A percentile compares a stretch with the other conserved stretches of the same genome.
Conservation (phyloP, 495 filamentous ascomycete genomes). For the Aspergillus nidulans region DNA sequence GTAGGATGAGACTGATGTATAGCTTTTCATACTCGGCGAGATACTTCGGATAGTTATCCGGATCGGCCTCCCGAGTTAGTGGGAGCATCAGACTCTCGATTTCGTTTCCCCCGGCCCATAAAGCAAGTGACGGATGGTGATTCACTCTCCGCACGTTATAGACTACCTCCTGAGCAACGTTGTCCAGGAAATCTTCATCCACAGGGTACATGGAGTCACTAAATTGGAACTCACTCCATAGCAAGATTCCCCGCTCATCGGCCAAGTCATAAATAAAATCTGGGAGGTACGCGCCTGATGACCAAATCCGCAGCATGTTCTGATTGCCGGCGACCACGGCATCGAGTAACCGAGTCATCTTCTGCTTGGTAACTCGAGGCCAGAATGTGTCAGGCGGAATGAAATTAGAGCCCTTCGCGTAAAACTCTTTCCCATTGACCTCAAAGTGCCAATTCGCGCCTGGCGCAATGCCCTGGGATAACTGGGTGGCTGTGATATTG, state of each 20-base stretch:
- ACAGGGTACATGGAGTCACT: constrained; percentile 61
- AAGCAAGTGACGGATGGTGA: constrained; percentile 62
- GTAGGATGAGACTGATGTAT: constrained; percentile 57
- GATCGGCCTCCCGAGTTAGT: constrained; percentile 40
- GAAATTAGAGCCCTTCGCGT: constrained; percentile 63
- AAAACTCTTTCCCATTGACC: constrained; percentile 64
- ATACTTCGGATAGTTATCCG: constrained; percentile 43
- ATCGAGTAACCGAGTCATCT: constrained; percentile 52
- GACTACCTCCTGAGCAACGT: constrained; percentile 52
- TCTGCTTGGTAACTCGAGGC: constrained; percentile 54
- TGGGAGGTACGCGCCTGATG: constrained; percentile 58
- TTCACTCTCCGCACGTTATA: constrained; percentile 63
- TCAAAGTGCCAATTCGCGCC: constrained; percentile 69
- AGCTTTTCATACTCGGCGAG: constrained; percentile 57
- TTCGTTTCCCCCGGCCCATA: constrained; percentile 68
- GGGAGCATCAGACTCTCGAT: constrained; percentile 54
- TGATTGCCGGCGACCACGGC: constrained; percentile 56
- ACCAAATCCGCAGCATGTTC: constrained; percentile 69
- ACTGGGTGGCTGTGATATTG: constrained; percentile 53
- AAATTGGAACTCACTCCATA: constrained; percentile 69
- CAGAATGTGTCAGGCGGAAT: constrained; percentile 66
- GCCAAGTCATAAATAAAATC: constrained; percentile 68
- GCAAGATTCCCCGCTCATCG: constrained; percentile 59
- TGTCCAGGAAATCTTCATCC: constrained; percentile 52
- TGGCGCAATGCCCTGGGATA: constrained; percentile 54